Percentiles rank a stretch among this genome's conserved stretches.
Evolutionary conservation across 148 eudicot genomes (phyloP).

Genomic region (Cornus florida): DNA sequence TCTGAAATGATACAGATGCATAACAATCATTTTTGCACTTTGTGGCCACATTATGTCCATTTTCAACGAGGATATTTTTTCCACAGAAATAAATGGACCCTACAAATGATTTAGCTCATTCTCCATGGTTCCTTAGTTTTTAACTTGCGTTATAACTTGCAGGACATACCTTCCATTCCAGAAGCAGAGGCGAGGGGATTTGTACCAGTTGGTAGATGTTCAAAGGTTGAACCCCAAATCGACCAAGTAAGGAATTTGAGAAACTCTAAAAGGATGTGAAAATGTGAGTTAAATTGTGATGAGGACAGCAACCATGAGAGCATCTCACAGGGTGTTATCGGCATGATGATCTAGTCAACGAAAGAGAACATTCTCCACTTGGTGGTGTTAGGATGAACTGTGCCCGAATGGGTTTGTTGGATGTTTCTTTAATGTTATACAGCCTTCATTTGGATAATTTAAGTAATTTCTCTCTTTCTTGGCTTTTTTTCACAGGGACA

Average conservation of each 20-base stretch:
- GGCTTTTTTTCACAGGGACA: neutral
- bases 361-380: neutral
- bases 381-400: neutral
- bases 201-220: constrained; percentile 77
- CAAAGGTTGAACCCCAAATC: constrained; percentile 41
- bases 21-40: neutral
- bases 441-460: neutral
- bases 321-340: neutral
- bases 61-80: too few relatives aligned
- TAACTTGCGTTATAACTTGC: neutral
- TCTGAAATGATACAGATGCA: neutral
- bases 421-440: neutral
- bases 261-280: neutral
- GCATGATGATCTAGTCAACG: neutral
- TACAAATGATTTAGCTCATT: neutral
- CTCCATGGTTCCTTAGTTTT: neutral
- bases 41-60: too few relatives aligned
- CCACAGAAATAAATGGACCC: too few relatives aligned
- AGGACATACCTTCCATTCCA: constrained; percentile 76
- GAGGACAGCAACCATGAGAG: too few relatives aligned
- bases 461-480: neutral
- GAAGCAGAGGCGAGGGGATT: constrained; percentile 88
- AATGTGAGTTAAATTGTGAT: neutral
- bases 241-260: neutral
- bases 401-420: neutral